A percentile compares a stretch with the other conserved stretches of the same genome.
phyloP scores from a whole-genome alignment of 257 asterid species.

The Voacanga thouarsii region DNA sequence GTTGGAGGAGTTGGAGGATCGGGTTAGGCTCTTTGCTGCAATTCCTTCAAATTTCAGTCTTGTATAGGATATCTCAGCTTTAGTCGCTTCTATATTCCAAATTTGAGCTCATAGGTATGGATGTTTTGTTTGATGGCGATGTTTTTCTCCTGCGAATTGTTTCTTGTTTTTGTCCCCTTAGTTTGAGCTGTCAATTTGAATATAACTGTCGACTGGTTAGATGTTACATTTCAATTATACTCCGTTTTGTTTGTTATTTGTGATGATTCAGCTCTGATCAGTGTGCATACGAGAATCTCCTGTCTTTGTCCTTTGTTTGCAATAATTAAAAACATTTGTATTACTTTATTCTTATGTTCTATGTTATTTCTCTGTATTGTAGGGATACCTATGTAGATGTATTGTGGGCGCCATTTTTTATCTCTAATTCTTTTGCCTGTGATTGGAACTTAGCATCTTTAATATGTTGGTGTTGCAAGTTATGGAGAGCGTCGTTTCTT shows the following conservation, averaged over 20 bases:
- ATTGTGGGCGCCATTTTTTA: not conserved
- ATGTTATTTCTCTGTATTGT: not conserved
- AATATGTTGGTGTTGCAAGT: conserved; percentile 11
- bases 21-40: not conserved
- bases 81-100: not conserved
- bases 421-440: not conserved
- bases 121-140: not conserved
- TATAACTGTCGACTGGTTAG: not conserved
- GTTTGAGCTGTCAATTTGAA: not conserved
- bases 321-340: too few relatives aligned
- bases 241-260: not conserved
- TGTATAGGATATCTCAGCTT: not conserved
- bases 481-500: conserved; percentile 1
- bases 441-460: not conserved
- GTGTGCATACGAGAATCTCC: not conserved
- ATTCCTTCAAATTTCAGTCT: not conserved
- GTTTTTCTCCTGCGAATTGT: not conserved
- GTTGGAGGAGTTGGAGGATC: not conserved
- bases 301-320: not conserved
- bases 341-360: not conserved
- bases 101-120: conserved; percentile 1
- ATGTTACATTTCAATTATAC: not conserved
- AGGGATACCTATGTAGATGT: not conserved
- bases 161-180: conserved; percentile 10
- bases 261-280: conserved; percentile 5